Evolutionary conservation across 495 filamentous ascomycete genomes (phyloP).

Genomic region (Trichoderma asperelloides): DNA sequence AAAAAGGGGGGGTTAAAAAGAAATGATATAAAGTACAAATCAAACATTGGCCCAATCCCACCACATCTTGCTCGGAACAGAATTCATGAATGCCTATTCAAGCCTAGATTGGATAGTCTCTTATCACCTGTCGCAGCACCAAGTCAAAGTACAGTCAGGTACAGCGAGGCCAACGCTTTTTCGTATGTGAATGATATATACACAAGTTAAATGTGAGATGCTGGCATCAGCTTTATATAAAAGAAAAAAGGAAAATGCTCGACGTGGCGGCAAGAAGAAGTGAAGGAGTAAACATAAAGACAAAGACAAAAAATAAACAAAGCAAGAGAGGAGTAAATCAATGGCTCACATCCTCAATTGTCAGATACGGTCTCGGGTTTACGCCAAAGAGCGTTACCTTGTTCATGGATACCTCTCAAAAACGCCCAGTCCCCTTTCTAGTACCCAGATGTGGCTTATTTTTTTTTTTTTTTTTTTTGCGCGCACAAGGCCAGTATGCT

Average conservation of each 20-base stretch:
- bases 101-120: not conserved
- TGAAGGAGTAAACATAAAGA: not conserved
- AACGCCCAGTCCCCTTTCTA: not conserved
- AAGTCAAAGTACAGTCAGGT: not conserved
- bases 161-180: not conserved
- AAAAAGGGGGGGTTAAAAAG: not conserved
- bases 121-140: not conserved
- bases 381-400: not conserved
- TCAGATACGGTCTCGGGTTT: not conserved
- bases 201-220: not conserved
- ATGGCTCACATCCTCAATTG: not conserved
- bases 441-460: not conserved
- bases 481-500: not conserved
- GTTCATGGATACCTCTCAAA: not conserved
- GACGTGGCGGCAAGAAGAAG: not conserved
- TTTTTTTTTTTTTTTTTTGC: too few relatives aligned
- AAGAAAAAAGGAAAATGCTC: not conserved
- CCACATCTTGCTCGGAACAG: not conserved
- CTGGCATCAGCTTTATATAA: not conserved
- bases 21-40: not conserved
- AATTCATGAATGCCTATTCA: not conserved
- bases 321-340: not conserved
- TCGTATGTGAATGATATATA: constrained; percentile 7
- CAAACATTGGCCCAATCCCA: not conserved
- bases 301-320: not conserved